These are phyloP conservation scores for Gynandropsis gynandra DNA, from an alignment of 345 rosid species.

Conservation along the genomic window DNA sequence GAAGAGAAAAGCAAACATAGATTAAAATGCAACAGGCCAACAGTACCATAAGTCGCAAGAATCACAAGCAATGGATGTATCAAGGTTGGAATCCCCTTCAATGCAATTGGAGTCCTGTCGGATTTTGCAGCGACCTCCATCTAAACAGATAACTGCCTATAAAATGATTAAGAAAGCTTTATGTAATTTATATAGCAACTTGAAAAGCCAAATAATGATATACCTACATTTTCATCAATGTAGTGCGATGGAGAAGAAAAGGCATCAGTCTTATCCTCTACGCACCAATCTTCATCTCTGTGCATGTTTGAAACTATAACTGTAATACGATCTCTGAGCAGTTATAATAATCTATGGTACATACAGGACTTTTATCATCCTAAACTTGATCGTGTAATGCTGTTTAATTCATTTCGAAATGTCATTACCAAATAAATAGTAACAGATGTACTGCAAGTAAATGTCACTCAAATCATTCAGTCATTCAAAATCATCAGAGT, in stretches of 20 bases:
- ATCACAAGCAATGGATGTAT: slow-evolving; percentile 98
- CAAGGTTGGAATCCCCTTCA: slow-evolving; percentile 60
- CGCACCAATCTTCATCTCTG: slow-evolving; percentile 88
- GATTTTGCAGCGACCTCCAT: slow-evolving; percentile 88
- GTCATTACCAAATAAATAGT: slow-evolving; percentile 2
- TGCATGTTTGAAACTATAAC: slow-evolving; percentile 29
- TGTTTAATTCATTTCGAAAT: slow-evolving; percentile 1
- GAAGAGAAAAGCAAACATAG: background rate
- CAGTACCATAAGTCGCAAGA: slow-evolving; percentile 89
- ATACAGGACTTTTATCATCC: background rate
- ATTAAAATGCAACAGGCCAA: slow-evolving; percentile 16
- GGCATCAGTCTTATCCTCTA: slow-evolving; percentile 60
- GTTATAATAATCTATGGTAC: slow-evolving; percentile 4
- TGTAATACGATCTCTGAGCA: slow-evolving; percentile 2
- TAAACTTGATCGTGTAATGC: slow-evolving; percentile 6
- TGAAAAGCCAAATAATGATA: slow-evolving; percentile 20
- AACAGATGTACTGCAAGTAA: background rate
- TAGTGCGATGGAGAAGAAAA: slow-evolving; percentile 85
- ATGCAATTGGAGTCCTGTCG: slow-evolving; percentile 41
- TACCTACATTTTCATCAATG: slow-evolving; percentile 91
- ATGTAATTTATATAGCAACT: slow-evolving; percentile 18
- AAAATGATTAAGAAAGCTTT: slow-evolving; percentile 37
- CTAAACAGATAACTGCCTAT: slow-evolving; percentile 99
- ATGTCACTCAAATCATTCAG: slow-evolving; percentile 5
- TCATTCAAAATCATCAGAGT: slow-evolving; percentile 4